Conservation (phyloP, 1,284 basidiomycete species). For the Volvariella surrecta region DNA sequence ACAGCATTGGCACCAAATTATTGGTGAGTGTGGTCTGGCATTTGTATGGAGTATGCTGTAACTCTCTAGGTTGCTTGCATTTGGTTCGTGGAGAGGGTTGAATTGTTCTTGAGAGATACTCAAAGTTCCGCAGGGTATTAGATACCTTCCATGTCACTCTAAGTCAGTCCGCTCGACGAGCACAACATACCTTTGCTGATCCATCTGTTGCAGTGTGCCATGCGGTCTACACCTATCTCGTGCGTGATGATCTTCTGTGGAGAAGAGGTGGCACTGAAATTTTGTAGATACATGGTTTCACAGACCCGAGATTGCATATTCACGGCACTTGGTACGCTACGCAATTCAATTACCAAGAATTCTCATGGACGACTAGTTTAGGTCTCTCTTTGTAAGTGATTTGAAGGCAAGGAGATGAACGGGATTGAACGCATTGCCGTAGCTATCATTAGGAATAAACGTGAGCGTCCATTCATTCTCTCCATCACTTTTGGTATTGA, state of each 20-base stretch:
- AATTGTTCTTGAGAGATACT: conserved; percentile 15
- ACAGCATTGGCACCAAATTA: conserved; percentile 21
- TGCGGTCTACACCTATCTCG: conserved; percentile 31
- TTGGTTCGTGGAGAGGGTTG: conserved; percentile 13
- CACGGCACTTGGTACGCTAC: conserved; percentile 25
- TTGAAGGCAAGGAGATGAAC: neutral
- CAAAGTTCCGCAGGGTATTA: conserved; percentile 20
- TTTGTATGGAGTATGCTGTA: neutral
- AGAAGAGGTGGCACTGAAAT: neutral
- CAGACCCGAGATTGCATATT: conserved; percentile 17
- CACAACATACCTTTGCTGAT: neutral
- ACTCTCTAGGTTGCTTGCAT: conserved; percentile 15
- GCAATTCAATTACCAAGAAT: too few species aligned
- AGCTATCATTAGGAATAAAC: conserved; percentile 27
- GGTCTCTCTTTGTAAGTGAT: conserved; percentile 25
- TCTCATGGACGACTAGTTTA: conserved; percentile 9
- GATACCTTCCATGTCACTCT: conserved; percentile 33
- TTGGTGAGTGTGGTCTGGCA: conserved; percentile 19
- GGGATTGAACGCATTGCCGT: neutral
- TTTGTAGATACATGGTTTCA: conserved; percentile 25
- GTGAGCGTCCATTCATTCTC: conserved; percentile 13
- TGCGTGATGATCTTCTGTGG: conserved; percentile 12
- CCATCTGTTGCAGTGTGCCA: conserved; percentile 26
- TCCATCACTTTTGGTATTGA: neutral
- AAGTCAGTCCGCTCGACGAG: conserved; percentile 21